These are phyloP conservation scores for Cucurbita ficifolia DNA, from an alignment of 306 rosid species.

Conservation along the genomic window DNA sequence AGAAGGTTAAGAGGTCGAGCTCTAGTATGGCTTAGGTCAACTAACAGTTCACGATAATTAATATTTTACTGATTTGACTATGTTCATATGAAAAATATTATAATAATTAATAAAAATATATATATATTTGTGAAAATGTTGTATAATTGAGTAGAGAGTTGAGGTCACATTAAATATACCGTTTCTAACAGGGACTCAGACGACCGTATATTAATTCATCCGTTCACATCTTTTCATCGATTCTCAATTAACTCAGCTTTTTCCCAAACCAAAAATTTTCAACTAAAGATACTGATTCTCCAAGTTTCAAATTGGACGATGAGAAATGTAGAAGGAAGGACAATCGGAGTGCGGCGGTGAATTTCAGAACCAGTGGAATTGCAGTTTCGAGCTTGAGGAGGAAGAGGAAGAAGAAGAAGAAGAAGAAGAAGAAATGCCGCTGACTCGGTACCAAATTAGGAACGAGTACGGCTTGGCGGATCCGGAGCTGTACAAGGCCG, in stretches of 20 bases:
- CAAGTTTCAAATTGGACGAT: neutral
- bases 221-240: slow-evolving; percentile 7
- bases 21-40: too few relatives aligned
- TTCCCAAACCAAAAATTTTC: too few relatives aligned
- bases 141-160: neutral
- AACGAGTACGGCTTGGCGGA: slow-evolving; percentile 65
- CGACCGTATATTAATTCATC: slow-evolving; percentile 24
- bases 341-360: neutral
- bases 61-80: too few relatives aligned
- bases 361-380: slow-evolving; percentile 21
- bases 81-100: neutral
- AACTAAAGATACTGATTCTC: too few relatives aligned
- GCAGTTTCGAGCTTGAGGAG: neutral
- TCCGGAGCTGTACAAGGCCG: slow-evolving; percentile 66
- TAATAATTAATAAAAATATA: neutral
- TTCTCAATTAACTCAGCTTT: neutral
- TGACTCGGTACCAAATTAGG: slow-evolving; percentile 55
- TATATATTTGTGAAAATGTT: neutral
- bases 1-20: too few relatives aligned
- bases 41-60: too few relatives aligned
- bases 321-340: slow-evolving; percentile 25
- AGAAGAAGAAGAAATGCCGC: slow-evolving; percentile 43
- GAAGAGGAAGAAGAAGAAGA: neutral
- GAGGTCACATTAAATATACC: neutral
- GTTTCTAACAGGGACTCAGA: neutral